phyloP scores from a whole-genome alignment of 2,329 filamentous ascomycete species.

The Phaeosphaeriaceae sp. region DNA sequence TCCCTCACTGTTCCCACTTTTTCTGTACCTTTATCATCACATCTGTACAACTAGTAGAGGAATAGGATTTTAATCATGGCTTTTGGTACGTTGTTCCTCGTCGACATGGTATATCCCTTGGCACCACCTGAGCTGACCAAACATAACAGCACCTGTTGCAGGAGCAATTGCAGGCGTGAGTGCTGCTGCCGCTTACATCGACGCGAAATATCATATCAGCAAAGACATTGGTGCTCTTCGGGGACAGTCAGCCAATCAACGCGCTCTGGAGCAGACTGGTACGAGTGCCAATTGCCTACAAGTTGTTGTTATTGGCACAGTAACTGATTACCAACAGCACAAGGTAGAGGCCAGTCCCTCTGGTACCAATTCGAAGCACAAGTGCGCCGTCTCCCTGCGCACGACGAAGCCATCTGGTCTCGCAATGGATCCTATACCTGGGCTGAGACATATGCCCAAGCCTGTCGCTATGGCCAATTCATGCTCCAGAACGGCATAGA shows the following conservation, averaged over 20 bases:
- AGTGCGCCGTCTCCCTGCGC: conserved; percentile 56
- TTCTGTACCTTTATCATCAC: neutral
- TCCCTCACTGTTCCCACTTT: neutral
- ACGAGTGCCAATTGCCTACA: conserved; percentile 19
- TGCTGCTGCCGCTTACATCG: conserved; percentile 64
- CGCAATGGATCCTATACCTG: conserved; percentile 58
- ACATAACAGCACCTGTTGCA: conserved; percentile 35
- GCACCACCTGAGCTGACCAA: conserved; percentile 10
- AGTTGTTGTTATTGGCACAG: neutral
- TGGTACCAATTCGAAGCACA: conserved; percentile 71
- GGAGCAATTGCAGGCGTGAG: conserved; percentile 43
- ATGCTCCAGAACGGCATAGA: conserved; percentile 58
- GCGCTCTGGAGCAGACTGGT: conserved; percentile 59
- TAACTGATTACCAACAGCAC: conserved; percentile 11
- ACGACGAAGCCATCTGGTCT: conserved; percentile 71
- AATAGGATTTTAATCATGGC: neutral
- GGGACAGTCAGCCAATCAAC: conserved; percentile 50
- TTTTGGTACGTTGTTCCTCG: conserved; percentile 14
- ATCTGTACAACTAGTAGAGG: neutral
- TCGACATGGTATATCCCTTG: neutral
- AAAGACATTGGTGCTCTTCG: conserved; percentile 65
- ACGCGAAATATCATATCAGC: conserved; percentile 71
- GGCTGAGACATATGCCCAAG: conserved; percentile 49
- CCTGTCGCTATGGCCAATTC: conserved; percentile 47
- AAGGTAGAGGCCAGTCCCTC: conserved; percentile 61